Conservation (phyloP, 495 filamentous ascomycete genomes). For the Penicillium longicatenatum region DNA sequence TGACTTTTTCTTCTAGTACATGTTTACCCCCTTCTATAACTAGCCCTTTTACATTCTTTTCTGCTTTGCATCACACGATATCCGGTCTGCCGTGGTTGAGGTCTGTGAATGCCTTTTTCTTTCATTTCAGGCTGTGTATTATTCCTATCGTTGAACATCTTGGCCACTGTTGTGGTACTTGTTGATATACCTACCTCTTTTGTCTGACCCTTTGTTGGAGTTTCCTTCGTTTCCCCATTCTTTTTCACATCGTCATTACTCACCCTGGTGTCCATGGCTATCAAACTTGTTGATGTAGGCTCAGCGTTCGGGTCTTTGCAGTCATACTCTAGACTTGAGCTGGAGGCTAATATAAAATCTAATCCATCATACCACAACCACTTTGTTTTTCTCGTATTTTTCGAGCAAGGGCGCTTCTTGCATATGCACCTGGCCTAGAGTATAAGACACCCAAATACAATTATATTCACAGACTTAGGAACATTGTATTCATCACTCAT, state of each 20-base stretch:
- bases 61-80: neutral
- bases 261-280: neutral
- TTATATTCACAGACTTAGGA: neutral
- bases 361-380: constrained; percentile 13
- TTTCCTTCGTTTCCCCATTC: neutral
- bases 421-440: neutral
- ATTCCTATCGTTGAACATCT: constrained; percentile 17
- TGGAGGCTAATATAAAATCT: constrained; percentile 21
- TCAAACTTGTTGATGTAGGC: constrained; percentile 1
- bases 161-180: neutral
- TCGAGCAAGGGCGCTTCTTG: neutral
- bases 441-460: neutral
- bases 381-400: neutral
- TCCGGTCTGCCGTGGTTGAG: neutral
- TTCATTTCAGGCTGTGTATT: constrained; percentile 24
- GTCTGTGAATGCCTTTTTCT: constrained; percentile 16
- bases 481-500: constrained; percentile 18
- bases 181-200: constrained; percentile 3
- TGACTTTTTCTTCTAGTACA: constrained; percentile 18
- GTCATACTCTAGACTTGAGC: constrained; percentile 13
- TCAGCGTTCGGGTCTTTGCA: constrained; percentile 2
- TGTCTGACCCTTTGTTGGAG: neutral
- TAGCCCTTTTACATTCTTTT: constrained; percentile 4
- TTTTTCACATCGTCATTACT: constrained; percentile 8
- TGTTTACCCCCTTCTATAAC: constrained; percentile 11